Evolutionary conservation across 768 basidiomycete species (phyloP), one percentile per base, ranked within the genome.

Genomic region (Sporobolomyces phaffii): DNA sequence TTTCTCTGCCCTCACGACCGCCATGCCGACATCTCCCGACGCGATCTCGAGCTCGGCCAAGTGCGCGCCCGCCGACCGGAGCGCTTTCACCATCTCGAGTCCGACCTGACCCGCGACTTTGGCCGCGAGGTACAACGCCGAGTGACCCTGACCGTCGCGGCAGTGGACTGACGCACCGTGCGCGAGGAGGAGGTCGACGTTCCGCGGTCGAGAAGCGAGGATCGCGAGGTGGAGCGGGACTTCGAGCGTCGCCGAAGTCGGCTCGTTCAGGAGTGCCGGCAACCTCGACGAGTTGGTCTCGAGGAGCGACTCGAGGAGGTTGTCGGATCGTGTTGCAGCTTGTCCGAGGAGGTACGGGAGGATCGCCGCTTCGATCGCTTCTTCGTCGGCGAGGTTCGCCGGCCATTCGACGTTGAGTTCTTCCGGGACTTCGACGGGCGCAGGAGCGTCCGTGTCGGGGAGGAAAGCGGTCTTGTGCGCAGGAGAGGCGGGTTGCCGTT

Each of bases 221-320:
- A 70, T 70, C 28, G 76, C 76, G 49, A 76, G 73, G 49, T 78
- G 76, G n/a, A 78, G 60, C 1, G 73, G 69, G 10, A 68, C 70
- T 60, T 72, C 72, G 26, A 73, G 70, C 9, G 69, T 54, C 2
- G 72, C 58, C 5, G 65, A 62, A 17, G 70, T 68, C 13, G 70
- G 51, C 41, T 68, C 66, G 63, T 72, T 72, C 18, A 72, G 63
- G 40, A 68, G 26, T 1, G 65, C 33, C 13, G 64, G 63, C 20
- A 70, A 53, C 14, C 58, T 34, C 4, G n/a, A 4, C 2, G 24
- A 24, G 56, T 62, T 50, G 0, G 62, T 41, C 6, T 57, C 33
- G 47, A 72, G 8, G 36, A 68, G 60, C n/a, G 50, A 50, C 2
- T 24, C 20, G 43, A 72, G 66, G 31, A 59, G 38, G 20, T 45